These are phyloP conservation scores for Penicillium sp. DNA, from an alignment of 2,329 filamentous ascomycete genomes.

Conservation along the genomic window DNA sequence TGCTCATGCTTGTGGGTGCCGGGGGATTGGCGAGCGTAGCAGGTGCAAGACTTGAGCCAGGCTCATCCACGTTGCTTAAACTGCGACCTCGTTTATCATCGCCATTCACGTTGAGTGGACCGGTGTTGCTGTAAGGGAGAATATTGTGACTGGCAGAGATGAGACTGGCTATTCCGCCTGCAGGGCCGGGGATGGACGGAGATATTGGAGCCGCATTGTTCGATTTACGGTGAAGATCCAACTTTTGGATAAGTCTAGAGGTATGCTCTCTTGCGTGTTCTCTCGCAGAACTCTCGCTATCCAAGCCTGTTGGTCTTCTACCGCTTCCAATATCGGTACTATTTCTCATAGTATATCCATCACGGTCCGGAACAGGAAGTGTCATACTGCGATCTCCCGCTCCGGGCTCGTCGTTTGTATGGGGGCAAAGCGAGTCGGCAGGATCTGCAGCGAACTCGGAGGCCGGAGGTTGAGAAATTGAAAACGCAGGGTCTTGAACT, in stretches of 20 bases:
- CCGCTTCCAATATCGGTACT: constrained; percentile 67
- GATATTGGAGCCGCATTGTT: constrained; percentile 54
- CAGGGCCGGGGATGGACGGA: constrained; percentile 43
- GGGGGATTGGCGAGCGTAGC: constrained; percentile 79
- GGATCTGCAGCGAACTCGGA: constrained; percentile 86
- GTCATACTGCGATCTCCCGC: constrained; percentile 61
- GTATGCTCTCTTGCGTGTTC: constrained; percentile 74
- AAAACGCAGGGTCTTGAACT: constrained; percentile 72
- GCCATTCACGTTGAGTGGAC: constrained; percentile 39
- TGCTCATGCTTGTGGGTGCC: constrained; percentile 79
- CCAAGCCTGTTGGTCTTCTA: constrained; percentile 51
- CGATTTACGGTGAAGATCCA: constrained; percentile 82
- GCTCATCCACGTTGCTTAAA: constrained; percentile 43
- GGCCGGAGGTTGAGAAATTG: constrained; percentile 81
- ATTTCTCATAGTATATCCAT: constrained; percentile 57
- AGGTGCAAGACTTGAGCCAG: constrained; percentile 70
- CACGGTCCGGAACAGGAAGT: constrained; percentile 63
- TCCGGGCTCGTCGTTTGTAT: constrained; percentile 55
- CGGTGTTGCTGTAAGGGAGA: constrained; percentile 61
- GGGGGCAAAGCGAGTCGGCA: constrained; percentile 62
- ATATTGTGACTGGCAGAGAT: constrained; percentile 81
- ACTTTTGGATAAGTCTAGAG: constrained; percentile 84
- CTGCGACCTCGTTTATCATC: constrained; percentile 34
- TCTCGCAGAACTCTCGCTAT: constrained; percentile 64
- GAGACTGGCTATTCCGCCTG: constrained; percentile 74